Conservation (phyloP, 2,329 filamentous ascomycete genomes). For the Ceratocystis alfenasii region DNA sequence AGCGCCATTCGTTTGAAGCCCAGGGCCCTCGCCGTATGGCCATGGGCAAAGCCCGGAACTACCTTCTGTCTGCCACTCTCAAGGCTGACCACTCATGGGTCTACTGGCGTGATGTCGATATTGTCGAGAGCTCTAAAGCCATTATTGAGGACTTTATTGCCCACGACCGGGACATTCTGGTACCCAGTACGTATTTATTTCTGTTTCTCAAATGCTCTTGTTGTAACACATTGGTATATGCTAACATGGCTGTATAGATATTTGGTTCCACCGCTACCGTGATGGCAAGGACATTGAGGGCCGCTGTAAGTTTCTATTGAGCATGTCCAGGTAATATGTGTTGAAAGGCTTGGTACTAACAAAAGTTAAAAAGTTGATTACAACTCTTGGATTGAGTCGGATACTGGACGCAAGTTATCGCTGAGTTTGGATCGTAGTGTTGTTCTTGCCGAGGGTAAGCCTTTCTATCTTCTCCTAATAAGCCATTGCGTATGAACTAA, state of each 20-base stretch:
- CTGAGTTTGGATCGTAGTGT: constrained; percentile 63
- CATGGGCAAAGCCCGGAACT: constrained; percentile 85
- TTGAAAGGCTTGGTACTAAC: constrained; percentile 23
- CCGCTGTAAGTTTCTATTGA: constrained; percentile 54
- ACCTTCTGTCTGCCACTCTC: constrained; percentile 68
- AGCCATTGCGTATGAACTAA: not conserved
- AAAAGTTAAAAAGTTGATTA: constrained; percentile 61
- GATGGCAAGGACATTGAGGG: constrained; percentile 81
- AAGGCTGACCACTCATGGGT: constrained; percentile 97
- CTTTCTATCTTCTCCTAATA: not conserved
- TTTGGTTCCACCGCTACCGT: constrained; percentile 87
- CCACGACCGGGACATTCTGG: constrained; percentile 83
- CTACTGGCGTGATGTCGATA: constrained; percentile 97
- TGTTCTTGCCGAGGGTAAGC: constrained; percentile 74
- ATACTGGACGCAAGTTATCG: constrained; percentile 67
- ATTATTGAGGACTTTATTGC: constrained; percentile 93
- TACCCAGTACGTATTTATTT: constrained; percentile 62
- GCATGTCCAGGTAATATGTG: not conserved
- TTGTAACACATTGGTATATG: not conserved
- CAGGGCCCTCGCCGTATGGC: constrained; percentile 83
- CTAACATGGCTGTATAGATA: constrained; percentile 44
- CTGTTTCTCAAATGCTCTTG: not conserved
- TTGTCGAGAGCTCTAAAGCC: constrained; percentile 72
- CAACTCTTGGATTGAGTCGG: constrained; percentile 96
- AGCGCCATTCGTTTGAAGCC: constrained; percentile 73